Percentiles rank a stretch among this genome's conserved stretches.
These are phyloP conservation scores for Aspergillus wentii DNA, from an alignment of 495 filamentous ascomycete genomes.

Conservation along the genomic window DNA sequence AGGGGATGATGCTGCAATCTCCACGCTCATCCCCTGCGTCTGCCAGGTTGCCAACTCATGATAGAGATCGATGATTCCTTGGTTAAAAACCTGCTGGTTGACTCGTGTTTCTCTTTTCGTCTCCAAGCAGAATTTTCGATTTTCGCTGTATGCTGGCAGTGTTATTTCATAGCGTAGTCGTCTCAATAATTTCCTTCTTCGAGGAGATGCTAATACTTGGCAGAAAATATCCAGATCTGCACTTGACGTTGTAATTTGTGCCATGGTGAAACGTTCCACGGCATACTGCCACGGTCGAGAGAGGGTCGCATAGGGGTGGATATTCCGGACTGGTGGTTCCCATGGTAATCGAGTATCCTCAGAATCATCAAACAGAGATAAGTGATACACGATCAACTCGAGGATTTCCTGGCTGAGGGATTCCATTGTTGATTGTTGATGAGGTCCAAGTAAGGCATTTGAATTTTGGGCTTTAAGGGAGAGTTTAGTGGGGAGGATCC, in stretches of 20 bases:
- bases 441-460: too few relatives aligned
- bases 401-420: not conserved
- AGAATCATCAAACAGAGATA: not conserved
- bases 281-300: constrained; percentile 5
- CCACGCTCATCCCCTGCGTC: not conserved
- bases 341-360: not conserved
- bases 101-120: constrained; percentile 1
- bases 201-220: too few relatives aligned
- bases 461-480: too few relatives aligned
- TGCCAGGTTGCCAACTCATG: not conserved
- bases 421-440: too few relatives aligned
- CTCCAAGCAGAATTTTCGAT: constrained; percentile 3
- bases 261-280: constrained; percentile 5
- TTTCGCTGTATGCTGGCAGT: not conserved
- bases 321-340: not conserved
- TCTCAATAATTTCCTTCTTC: not conserved
- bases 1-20: not conserved
- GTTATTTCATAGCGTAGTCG: constrained; percentile 5
- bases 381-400: not conserved
- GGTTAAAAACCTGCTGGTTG: constrained; percentile 1
- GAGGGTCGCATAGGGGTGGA: constrained; percentile 6
- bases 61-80: not conserved
- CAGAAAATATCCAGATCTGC: constrained; percentile 1
- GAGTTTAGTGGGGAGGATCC: too few relatives aligned
- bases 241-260: not conserved